These are phyloP conservation scores for Flaveria ramosissima DNA, from an alignment of 129 eudicot genomes.

Conservation along the genomic window DNA sequence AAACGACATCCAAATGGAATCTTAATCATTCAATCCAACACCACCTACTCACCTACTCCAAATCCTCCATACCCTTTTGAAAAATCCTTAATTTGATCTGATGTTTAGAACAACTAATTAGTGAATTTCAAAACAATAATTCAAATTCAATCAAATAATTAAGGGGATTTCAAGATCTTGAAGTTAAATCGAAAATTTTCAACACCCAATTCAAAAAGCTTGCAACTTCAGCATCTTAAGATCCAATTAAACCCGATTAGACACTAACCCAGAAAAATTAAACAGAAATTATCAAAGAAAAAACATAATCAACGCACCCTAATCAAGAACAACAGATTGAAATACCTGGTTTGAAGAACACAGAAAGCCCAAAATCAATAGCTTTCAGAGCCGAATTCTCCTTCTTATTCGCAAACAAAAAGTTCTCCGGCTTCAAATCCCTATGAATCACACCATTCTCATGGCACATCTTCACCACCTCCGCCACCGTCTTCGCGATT, in stretches of 20 bases:
- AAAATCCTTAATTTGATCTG: background rate
- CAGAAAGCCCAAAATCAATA: slow-evolving; percentile 97
- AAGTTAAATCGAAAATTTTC: slow-evolving; percentile 1
- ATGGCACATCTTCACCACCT: slow-evolving; percentile 93
- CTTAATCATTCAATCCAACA: slow-evolving; percentile 24
- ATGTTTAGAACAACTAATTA: background rate
- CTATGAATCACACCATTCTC: slow-evolving; percentile 88
- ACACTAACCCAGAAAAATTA: background rate
- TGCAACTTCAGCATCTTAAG: slow-evolving; percentile 18
- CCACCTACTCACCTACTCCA: slow-evolving; percentile 35
- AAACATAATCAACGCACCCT: background rate
- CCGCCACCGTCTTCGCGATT: slow-evolving; percentile 84
- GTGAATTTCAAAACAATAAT: background rate
- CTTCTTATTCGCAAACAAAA: slow-evolving; percentile 88
- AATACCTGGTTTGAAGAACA: slow-evolving; percentile 88
- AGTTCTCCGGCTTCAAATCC: slow-evolving; percentile 97
- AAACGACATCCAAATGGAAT: slow-evolving; percentile 32
- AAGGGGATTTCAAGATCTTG: slow-evolving; percentile 22
- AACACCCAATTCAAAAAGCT: slow-evolving; percentile 21
- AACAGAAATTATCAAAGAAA: background rate
- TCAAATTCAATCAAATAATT: background rate
- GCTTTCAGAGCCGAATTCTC: slow-evolving; percentile 85
- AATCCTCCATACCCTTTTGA: slow-evolving; percentile 21
- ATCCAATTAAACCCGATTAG: slow-evolving; percentile 11
- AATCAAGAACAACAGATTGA: background rate